Evolutionary conservation across 2,329 filamentous ascomycete species (phyloP).

Genomic region (Volutella citrinella): DNA sequence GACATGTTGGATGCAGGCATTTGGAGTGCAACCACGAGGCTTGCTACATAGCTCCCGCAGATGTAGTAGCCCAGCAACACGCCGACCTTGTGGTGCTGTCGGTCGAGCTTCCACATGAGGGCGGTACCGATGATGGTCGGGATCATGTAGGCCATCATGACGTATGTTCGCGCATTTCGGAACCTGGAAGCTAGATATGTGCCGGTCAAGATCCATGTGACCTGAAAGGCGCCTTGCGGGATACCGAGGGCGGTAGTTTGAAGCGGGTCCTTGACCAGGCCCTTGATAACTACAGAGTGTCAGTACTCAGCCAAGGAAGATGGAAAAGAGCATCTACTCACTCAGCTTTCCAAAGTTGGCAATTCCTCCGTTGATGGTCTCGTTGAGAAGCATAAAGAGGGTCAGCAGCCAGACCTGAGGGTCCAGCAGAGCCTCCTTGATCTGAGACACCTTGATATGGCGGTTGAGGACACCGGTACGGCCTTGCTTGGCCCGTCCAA

Average conservation of each 20-base stretch:
- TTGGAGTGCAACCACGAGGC: constrained; percentile 51
- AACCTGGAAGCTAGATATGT: constrained; percentile 48
- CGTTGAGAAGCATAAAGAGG: constrained; percentile 54
- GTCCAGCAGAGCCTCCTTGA: constrained; percentile 46
- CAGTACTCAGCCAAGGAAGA: no score
- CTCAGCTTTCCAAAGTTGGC: constrained; percentile 55
- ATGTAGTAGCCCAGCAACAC: constrained; percentile 52
- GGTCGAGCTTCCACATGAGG: constrained; percentile 47
- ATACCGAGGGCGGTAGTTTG: constrained; percentile 50
- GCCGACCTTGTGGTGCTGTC: constrained; percentile 37
- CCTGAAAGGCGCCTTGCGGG: constrained; percentile 50
- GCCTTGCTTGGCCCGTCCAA: constrained; percentile 57
- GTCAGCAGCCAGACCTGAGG: constrained; percentile 50
- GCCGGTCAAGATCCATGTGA: constrained; percentile 48
- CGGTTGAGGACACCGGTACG: constrained; percentile 45
- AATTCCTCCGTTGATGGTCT: constrained; percentile 50
- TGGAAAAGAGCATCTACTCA: no score
- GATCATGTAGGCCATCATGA: constrained; percentile 49
- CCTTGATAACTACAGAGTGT: constrained; percentile 49
- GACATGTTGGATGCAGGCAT: constrained; percentile 47
- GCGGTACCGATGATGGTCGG: constrained; percentile 47
- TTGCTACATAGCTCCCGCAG: constrained; percentile 44
- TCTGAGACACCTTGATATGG: constrained; percentile 45
- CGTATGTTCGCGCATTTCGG: constrained; percentile 44
- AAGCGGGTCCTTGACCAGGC: constrained; percentile 31